Base-by-base conservation (phyloP, 768 basidiomycete genomes). In the Sarcodon aspratus region DNA sequence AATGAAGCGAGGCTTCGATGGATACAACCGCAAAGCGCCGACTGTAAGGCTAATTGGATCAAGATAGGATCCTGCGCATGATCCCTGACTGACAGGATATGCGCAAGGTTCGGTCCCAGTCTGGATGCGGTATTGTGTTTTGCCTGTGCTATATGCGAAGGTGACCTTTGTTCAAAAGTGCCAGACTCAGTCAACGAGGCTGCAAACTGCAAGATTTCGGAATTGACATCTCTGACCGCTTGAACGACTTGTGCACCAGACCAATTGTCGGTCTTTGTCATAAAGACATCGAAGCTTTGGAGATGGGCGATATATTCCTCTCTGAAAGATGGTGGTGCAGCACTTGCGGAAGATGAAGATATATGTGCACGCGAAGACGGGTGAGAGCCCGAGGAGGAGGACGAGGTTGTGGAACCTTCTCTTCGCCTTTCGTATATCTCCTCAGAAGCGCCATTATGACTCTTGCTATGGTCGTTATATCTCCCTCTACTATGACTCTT, bases 51-150 rank as follows among this genome's bases (percentile, higher is more conserved):
- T 34, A 87, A 72, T 58, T 86, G 85, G 27, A 88, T 82, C 9
- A 87, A 70, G 46, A 83, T 78, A 15, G 85, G 80, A 61, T 88
- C 85, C 44, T 82, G 82, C 11, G 79, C 72, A 60, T 87, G 80
- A 55, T 88, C 82, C 44, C 80, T 72, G 1, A 72, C 68, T 3
- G 76, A 67, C 34, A 88, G 65, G 37, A 85, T 72, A 33, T 72
- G 74, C 13, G 79, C 76, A 37, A 88, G 67, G 40, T 75, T 71
- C 1, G 71, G 66, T 1, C 85, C 83, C n/a, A 88, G 59, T 53
- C 85, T 75, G 11, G 78, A 69, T 3, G 74, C 57, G 45, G 51
- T 54, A 66, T 51, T 80, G 78, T 49, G 79, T 79, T 48, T 78
- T 73, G 61, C 76, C 71, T 35, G 75, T 73, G 55, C 81, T 75